phyloP scores from a whole-genome alignment of 2,329 filamentous ascomycete genomes.

The Esteya vermicola region DNA sequence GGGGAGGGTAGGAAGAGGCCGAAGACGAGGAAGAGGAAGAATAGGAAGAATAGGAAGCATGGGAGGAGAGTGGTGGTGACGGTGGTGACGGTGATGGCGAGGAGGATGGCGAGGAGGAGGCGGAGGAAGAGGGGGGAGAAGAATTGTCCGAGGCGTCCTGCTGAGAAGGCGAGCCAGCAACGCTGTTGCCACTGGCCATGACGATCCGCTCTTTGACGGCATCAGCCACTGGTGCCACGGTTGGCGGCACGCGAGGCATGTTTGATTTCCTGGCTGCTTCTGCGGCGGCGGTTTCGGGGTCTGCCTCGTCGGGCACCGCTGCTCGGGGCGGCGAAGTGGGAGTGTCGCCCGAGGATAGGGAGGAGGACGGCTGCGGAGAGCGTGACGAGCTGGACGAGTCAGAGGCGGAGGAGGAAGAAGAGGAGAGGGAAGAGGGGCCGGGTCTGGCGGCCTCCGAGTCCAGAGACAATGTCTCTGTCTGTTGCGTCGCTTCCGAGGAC shows the following conservation, averaged over 20 bases:
- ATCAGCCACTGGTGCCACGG: too few species aligned
- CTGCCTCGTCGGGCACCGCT: background rate
- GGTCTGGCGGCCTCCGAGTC: background rate
- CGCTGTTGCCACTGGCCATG: too few species aligned
- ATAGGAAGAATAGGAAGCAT: background rate
- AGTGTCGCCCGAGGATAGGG: background rate
- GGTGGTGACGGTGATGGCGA: background rate
- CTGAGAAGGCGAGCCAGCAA: background rate
- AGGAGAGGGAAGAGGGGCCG: background rate
- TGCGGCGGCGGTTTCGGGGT: too few species aligned
- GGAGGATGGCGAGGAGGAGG: background rate
- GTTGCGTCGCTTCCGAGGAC: too few species aligned
- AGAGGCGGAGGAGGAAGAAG: too few species aligned
- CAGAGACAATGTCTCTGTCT: too few species aligned
- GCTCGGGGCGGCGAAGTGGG: background rate
- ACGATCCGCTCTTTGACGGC: too few species aligned
- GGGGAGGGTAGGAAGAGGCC: constrained; percentile 1
- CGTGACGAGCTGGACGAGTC: too few species aligned
- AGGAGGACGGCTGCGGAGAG: background rate
- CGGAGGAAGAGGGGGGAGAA: background rate
- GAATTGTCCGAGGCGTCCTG: background rate
- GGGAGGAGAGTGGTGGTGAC: too few species aligned
- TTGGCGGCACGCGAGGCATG: too few species aligned
- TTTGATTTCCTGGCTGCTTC: too few species aligned
- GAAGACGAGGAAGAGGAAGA: background rate